Base-by-base conservation (phyloP, 352 stramenopile species). In the Pythium brassicae region DNA sequence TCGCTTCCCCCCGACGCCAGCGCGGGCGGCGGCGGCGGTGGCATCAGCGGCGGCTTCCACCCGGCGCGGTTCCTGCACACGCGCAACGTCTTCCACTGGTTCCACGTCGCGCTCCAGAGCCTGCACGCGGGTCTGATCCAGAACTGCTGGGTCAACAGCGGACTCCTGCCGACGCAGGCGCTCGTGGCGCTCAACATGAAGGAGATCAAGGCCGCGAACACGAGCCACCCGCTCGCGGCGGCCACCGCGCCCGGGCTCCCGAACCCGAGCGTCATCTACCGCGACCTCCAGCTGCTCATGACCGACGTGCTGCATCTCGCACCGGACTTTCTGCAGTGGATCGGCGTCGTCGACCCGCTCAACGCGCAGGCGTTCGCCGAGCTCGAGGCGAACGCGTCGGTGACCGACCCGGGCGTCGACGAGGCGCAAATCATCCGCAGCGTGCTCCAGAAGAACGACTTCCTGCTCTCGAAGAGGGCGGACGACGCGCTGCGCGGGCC, bases 61-160 rank as follows among this genome's bases (percentile, higher is more conserved):
- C 65, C 71, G 11, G 23, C 58, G 27, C 72, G 76, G 9, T 62
- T 86, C 42, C 50, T 94, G 54, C 79, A 94, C 53, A 84, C 79
- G 25, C 74, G 79, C 35, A 94, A 92, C 50, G 71, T 94, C n/a
- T 88, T 94, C 53, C 79, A 94, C 59, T 94, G 83, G 83, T 73
- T 94, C 55, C 72, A 81, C 53, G 69, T 92, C 35, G 79, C 83
- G 47, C 62, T 94, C 14, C 68, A 87, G 46, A 92, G 81, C 26
- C 68, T 94, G 20, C 70, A 88, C 52, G 79, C 75, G 34, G 66
- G 80, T 10, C 53, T 90, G 26, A 83, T 94, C 29, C 79, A 89
- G 57, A 75, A 65, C 39, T 87, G 78, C 58, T 94, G 83, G 83
- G 65, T 91, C 0, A 70, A 84, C 25, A 91, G 79, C 22, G 83